phyloP scores from a whole-genome alignment of 225 moss, liverwort and hornwort genomes.

The Pseudoscleropodium purum region DNA sequence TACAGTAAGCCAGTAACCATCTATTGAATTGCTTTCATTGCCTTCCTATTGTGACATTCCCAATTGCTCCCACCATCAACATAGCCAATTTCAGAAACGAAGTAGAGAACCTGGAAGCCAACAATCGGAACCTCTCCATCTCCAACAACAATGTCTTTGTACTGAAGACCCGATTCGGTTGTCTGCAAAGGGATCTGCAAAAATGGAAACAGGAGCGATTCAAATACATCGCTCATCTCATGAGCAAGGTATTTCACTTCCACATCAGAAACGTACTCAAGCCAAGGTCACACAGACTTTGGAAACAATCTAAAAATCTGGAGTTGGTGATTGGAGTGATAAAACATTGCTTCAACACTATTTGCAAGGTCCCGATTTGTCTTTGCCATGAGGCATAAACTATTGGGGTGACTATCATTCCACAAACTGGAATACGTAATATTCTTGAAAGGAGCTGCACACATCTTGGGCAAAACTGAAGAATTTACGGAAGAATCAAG shows the following conservation, averaged over 20 bases:
- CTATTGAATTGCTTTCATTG: background rate
- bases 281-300: background rate
- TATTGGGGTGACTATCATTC: background rate
- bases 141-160: constrained; percentile 80
- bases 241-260: background rate
- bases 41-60: background rate
- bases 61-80: background rate
- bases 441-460: background rate
- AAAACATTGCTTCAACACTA: background rate
- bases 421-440: background rate
- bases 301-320: background rate
- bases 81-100: background rate
- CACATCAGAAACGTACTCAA: background rate
- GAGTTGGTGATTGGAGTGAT: background rate
- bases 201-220: background rate
- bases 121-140: constrained; percentile 65
- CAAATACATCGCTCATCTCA: background rate
- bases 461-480: background rate
- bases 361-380: background rate
- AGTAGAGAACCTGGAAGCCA: constrained; percentile 70
- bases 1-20: background rate
- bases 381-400: background rate
- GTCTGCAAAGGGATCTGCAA: constrained; percentile 69
- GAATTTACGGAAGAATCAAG: background rate
- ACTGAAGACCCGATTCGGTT: constrained; percentile 86